phyloP scores from a whole-genome alignment of 805 yeast genomes.

The Suhomyces vadensis region DNA sequence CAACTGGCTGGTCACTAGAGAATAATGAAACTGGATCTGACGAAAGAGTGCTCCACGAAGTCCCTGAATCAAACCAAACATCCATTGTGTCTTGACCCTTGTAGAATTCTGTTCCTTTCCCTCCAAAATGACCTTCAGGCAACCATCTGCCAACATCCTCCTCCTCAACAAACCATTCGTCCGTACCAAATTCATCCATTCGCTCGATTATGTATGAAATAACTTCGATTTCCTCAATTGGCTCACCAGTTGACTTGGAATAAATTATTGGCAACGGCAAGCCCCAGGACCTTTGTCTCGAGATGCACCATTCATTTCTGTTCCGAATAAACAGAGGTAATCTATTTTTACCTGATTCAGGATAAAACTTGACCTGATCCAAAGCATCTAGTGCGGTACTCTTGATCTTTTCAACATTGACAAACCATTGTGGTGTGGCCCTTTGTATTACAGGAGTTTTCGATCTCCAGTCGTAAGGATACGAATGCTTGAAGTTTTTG shows the following conservation, averaged over 20 bases:
- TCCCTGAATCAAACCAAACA: slow-evolving; percentile 98
- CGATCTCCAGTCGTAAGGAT: slow-evolving; percentile 97
- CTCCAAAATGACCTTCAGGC: slow-evolving; percentile 49
- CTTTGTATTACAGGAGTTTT: slow-evolving; percentile 93
- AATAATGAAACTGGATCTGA: slow-evolving; percentile 42
- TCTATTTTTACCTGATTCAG: slow-evolving; percentile 70
- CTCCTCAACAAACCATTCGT: slow-evolving; percentile 74
- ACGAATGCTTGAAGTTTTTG: slow-evolving; percentile 67
- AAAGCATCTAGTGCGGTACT: slow-evolving; percentile 59
- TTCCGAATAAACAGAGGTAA: slow-evolving; percentile 69
- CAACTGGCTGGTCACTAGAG: slow-evolving; percentile 27
- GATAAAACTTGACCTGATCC: slow-evolving; percentile 65
- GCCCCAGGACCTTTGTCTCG: slow-evolving; percentile 97
- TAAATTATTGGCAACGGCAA: slow-evolving; percentile 93
- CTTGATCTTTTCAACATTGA: slow-evolving; percentile 77
- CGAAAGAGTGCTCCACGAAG: slow-evolving; percentile 75
- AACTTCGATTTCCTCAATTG: slow-evolving; percentile 57
- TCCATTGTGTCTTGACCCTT: slow-evolving; percentile 94
- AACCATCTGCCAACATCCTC: slow-evolving; percentile 67
- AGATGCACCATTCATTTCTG: slow-evolving; percentile 96
- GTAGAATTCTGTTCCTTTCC: slow-evolving; percentile 43
- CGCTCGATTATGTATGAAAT: slow-evolving; percentile 58
- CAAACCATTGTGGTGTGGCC: slow-evolving; percentile 97
- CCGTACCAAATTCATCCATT: slow-evolving; percentile 62
- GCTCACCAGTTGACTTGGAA: slow-evolving; percentile 55